Conservation (phyloP, 2,329 filamentous ascomycete species). For the Drechslerella stenobrocha region DNA sequence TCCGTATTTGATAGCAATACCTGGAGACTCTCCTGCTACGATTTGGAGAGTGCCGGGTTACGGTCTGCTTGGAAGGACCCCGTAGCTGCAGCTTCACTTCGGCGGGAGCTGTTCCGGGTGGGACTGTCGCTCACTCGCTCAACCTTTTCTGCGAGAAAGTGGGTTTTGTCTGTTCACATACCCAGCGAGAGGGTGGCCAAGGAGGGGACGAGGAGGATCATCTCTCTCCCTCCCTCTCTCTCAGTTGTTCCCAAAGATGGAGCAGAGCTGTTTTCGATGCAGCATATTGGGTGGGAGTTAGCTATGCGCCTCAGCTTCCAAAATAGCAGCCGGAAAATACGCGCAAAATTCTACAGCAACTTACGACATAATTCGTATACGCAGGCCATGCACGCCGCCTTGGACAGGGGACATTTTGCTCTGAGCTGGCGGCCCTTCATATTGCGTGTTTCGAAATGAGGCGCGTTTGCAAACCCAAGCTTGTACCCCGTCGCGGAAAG, state of each 20-base stretch:
- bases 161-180: conserved; percentile 18
- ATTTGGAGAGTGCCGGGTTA: conserved; percentile 7
- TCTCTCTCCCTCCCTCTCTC: conserved; percentile 7
- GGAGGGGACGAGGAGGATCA: conserved; percentile 36
- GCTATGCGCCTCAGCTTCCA: background rate
- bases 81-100: conserved; percentile 10
- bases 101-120: conserved; percentile 47
- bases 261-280: conserved; percentile 22
- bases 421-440: conserved; percentile 34
- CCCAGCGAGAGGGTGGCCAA: conserved; percentile 15
- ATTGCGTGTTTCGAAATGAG: conserved; percentile 28
- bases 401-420: conserved; percentile 21
- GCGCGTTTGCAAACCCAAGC: conserved; percentile 17
- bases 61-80: background rate
- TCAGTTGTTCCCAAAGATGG: conserved; percentile 21
- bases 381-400: conserved; percentile 2
- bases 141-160: conserved; percentile 10
- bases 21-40: no score
- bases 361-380: no score
- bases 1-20: conserved; percentile 14
- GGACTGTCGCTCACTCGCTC: conserved; percentile 28
- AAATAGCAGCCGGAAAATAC: background rate
- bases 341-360: no score
- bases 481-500: conserved; percentile 23
- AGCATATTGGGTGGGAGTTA: background rate